Evolutionary conservation across 495 filamentous ascomycete genomes (phyloP).

Genomic region (Poronia punctata): DNA sequence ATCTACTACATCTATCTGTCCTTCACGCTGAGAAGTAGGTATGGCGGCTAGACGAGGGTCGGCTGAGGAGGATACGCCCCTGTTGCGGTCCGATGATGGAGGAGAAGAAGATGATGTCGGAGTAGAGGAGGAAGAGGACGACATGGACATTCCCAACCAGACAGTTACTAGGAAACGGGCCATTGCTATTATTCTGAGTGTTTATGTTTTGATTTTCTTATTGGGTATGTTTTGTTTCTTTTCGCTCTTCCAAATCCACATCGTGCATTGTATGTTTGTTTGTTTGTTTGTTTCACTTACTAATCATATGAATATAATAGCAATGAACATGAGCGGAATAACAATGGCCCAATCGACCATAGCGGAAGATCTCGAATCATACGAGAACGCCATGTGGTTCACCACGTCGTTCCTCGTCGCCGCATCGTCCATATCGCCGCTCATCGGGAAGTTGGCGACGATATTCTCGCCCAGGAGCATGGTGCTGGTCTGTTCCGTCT

Average conservation of each 20-base stretch:
- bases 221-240: slow-evolving; percentile 23
- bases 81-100: slow-evolving; percentile 26
- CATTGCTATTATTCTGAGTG: slow-evolving; percentile 32
- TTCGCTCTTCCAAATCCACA: background rate
- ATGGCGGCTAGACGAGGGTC: background rate
- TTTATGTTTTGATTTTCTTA: slow-evolving; percentile 40
- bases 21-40: background rate
- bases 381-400: slow-evolving; percentile 66
- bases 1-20: too few species aligned
- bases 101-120: background rate
- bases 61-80: slow-evolving; percentile 34
- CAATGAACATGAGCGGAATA: slow-evolving; percentile 69
- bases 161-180: slow-evolving; percentile 16
- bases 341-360: slow-evolving; percentile 67
- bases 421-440: slow-evolving; percentile 56
- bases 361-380: slow-evolving; percentile 64
- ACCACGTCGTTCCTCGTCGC: slow-evolving; percentile 68
- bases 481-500: slow-evolving; percentile 46
- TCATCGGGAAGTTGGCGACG: slow-evolving; percentile 58
- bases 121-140: slow-evolving; percentile 3
- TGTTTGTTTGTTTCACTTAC: background rate
- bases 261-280: background rate
- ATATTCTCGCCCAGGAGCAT: slow-evolving; percentile 60
- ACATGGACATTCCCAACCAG: slow-evolving; percentile 23
- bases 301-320: slow-evolving; percentile 22